Percentiles rank a stretch among this genome's conserved stretches.
Evolutionary conservation across 306 rosid species (phyloP).

Genomic region (Corylus americana): DNA sequence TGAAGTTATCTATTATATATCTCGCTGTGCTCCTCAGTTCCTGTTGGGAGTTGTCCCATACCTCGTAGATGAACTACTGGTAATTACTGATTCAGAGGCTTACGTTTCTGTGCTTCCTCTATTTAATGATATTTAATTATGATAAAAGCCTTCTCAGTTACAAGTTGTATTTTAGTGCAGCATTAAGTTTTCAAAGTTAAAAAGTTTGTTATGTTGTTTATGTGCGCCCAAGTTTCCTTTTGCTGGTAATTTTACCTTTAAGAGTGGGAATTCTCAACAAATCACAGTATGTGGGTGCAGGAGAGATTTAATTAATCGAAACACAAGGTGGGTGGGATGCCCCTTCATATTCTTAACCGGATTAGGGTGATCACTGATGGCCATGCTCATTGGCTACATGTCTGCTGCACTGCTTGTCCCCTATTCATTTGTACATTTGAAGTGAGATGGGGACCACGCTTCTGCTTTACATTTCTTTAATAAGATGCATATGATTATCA

Average conservation of each 20-base stretch:
- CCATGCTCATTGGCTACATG: too few species aligned
- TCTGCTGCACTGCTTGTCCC: too few species aligned
- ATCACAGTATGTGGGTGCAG: too few species aligned
- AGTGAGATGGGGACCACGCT: not conserved
- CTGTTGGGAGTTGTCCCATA: conserved; percentile 82
- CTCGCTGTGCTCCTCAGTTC: conserved; percentile 86
- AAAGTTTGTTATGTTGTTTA: too few species aligned
- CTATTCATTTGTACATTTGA: not conserved
- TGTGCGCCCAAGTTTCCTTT: too few species aligned
- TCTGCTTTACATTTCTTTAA: not conserved
- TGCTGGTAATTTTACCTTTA: not conserved
- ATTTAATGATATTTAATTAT: conserved; percentile 17
- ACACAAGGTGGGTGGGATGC: not conserved
- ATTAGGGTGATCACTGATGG: too few species aligned
- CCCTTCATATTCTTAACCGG: not conserved
- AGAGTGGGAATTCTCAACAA: not conserved
- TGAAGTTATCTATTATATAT: conserved; percentile 82
- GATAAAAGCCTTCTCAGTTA: conserved; percentile 34
- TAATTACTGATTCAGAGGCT: conserved; percentile 41
- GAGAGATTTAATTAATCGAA: not conserved
- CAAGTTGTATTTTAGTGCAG: not conserved
- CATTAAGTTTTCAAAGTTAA: too few species aligned
- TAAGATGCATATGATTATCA: not conserved
- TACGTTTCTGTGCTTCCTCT: not conserved
- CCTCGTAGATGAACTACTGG: conserved; percentile 94